phyloP scores from a whole-genome alignment of 2,329 filamentous ascomycete species.

The Colletotrichum paranaense region DNA sequence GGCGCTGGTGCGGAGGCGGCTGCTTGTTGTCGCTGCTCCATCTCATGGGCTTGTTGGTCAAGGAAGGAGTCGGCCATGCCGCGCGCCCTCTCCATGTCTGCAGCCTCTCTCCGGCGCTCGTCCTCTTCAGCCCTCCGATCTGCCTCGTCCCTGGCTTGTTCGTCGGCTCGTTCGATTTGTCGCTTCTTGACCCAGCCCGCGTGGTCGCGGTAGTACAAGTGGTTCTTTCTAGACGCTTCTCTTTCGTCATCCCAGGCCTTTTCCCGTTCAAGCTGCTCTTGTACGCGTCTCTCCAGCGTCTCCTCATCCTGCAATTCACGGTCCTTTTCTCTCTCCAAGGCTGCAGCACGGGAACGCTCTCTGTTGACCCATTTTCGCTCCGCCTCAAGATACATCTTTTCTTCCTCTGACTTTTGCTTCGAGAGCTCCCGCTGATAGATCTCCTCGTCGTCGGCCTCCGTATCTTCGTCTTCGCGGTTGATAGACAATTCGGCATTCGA shows the following conservation, averaged over 20 bases:
- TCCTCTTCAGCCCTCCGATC: slow-evolving; percentile 84
- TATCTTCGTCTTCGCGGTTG: slow-evolving; percentile 84
- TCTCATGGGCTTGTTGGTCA: slow-evolving; percentile 82
- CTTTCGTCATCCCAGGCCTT: slow-evolving; percentile 89
- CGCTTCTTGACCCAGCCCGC: slow-evolving; percentile 88
- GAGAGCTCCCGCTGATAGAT: slow-evolving; percentile 77
- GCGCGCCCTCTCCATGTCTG: slow-evolving; percentile 80
- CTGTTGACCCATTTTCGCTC: slow-evolving; percentile 92
- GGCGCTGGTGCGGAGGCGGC: slow-evolving; percentile 69
- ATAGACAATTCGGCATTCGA: slow-evolving; percentile 68
- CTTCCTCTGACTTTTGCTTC: slow-evolving; percentile 79
- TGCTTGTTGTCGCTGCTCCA: slow-evolving; percentile 62
- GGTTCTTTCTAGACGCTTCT: slow-evolving; percentile 77
- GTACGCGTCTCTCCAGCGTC: slow-evolving; percentile 72
- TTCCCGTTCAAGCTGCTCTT: slow-evolving; percentile 72
- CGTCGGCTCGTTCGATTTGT: slow-evolving; percentile 76
- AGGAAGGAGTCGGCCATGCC: slow-evolving; percentile 93
- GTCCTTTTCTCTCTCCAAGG: slow-evolving; percentile 85
- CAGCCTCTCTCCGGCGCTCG: slow-evolving; percentile 76
- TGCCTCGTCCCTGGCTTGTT: slow-evolving; percentile 81
- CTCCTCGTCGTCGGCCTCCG: slow-evolving; percentile 88
- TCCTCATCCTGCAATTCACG: slow-evolving; percentile 82
- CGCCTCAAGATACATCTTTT: slow-evolving; percentile 85
- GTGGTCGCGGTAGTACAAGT: slow-evolving; percentile 89
- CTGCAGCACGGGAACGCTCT: slow-evolving; percentile 84